Base-by-base conservation (phyloP, 148 eudicot genomes). In the Chenopodium album region DNA sequence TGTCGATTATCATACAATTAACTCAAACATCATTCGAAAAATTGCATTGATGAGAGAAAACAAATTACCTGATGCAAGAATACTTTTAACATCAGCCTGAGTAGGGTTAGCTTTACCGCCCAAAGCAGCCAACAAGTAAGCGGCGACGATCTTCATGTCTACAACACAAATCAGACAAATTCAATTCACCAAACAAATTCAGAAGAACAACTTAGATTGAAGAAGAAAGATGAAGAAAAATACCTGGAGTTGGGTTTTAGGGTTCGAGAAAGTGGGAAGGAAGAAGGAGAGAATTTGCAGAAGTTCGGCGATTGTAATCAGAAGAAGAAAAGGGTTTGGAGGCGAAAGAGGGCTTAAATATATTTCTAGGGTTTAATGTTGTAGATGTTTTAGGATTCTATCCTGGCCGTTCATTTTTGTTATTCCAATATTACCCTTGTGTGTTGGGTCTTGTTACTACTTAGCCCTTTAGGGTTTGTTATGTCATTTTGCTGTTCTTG, bases 71-170 rank as follows among this genome's bases (percentile, higher is more conserved):
- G 98, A 87, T 13, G 84, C 87, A 52, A 94, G 91, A 60, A 94
- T 89, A 0, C 76, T 17, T 84, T 90, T 90, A 70, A 92, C 26
- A 79, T 92, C 96, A 4, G 79, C 84, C 59, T 88, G 86, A 9
- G 90, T 77, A 4, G 98, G 98, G 75, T 29, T 26, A 44, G 87
- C 20, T 84, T 88, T 91, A 28, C 97, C 98, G 1, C 98, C 97
- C 92, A 94, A 87, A 52, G 86, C 91, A 79, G 96, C 98, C 81
- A 94, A 89, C 92, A 94, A 88, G 37, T 92, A 92, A 12, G 96
- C 93, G 70, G 92, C 91, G 34, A 92, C 83, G 1, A 92, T 86
- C 92, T 94, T 94, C 98, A 94, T 90, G 13, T 77, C 82, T 87
- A 71, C 63, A 65, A 1, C 34, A 76, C 6, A 62, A 71, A 4